Evolutionary conservation across 768 basidiomycete species (phyloP).

Genomic region (Lactifluus volemus): DNA sequence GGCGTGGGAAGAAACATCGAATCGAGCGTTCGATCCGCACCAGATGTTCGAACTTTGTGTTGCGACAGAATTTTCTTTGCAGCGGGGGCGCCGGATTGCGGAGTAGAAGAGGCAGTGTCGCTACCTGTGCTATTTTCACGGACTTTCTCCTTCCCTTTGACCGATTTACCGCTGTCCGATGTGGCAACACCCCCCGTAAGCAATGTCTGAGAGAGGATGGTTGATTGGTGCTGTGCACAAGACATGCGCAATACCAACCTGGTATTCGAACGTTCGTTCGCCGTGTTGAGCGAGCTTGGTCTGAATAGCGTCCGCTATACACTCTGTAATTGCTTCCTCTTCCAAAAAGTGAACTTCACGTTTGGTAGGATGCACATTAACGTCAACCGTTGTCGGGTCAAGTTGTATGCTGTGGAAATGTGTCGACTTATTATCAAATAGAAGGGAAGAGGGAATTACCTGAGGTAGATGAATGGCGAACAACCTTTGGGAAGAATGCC

Average conservation of each 20-base stretch:
- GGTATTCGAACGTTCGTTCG: conserved; percentile 55
- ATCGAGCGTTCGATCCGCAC: conserved; percentile 83
- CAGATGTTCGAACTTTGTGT: conserved; percentile 87
- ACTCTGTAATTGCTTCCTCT: conserved; percentile 77
- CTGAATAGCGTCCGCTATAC: conserved; percentile 69
- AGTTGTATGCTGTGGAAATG: conserved; percentile 53
- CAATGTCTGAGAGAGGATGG: conserved; percentile 37
- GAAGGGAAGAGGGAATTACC: conserved; percentile 37
- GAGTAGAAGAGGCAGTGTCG: neutral
- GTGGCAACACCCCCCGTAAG: conserved; percentile 40
- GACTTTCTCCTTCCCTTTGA: conserved; percentile 16
- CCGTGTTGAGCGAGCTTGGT: conserved; percentile 36
- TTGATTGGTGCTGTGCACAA: neutral
- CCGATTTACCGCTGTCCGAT: neutral
- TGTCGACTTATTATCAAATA: neutral
- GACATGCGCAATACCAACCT: conserved; percentile 32
- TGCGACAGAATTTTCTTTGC: conserved; percentile 59
- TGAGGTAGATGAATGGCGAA: conserved; percentile 88
- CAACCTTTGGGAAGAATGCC: conserved; percentile 83
- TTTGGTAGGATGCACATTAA: conserved; percentile 98
- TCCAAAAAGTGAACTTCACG: conserved; percentile 92
- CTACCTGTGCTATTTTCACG: neutral
- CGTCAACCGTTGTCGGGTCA: conserved; percentile 83
- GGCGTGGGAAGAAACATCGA: conserved; percentile 81
- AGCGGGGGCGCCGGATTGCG: conserved; percentile 10